These are phyloP conservation scores for Trichoderma sp. DNA, from an alignment of 2,329 filamentous ascomycete species.

Conservation along the genomic window DNA sequence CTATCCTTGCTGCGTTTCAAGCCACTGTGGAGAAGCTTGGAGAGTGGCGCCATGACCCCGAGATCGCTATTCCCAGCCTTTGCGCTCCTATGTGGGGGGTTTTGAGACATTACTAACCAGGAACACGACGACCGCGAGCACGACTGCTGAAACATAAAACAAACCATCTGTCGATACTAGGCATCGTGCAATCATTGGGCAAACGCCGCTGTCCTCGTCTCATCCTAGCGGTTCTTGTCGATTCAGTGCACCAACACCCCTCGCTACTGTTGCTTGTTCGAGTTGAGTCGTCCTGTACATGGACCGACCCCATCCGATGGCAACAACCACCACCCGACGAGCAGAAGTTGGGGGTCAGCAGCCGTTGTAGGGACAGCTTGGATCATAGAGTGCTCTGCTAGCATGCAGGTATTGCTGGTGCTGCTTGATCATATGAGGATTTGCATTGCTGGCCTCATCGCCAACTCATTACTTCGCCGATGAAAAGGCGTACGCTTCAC, in stretches of 20 bases:
- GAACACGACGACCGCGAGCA: neutral
- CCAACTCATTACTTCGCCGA: neutral
- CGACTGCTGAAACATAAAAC: neutral
- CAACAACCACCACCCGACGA: neutral
- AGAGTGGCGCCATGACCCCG: slow-evolving; percentile 20
- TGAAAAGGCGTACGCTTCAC: neutral
- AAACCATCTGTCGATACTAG: neutral
- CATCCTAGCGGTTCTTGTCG: neutral
- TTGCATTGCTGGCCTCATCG: neutral
- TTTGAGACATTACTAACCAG: neutral
- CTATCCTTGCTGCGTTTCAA: slow-evolving; percentile 21
- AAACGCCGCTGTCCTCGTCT: neutral
- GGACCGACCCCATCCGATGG: neutral
- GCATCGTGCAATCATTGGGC: neutral
- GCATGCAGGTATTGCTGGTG: neutral
- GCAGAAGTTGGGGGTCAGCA: neutral
- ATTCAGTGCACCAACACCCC: neutral
- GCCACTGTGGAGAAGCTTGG: slow-evolving; percentile 21
- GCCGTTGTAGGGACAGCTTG: neutral
- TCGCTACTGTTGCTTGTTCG: neutral
- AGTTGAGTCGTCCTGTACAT: neutral
- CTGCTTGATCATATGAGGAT: neutral
- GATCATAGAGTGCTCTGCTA: neutral
- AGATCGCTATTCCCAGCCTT: slow-evolving; percentile 14
- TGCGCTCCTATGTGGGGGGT: neutral